Evolutionary conservation across 75 land plant genomes (phyloP), one percentile per base, ranked within the genome.

Genomic region (Picea glauca): DNA sequence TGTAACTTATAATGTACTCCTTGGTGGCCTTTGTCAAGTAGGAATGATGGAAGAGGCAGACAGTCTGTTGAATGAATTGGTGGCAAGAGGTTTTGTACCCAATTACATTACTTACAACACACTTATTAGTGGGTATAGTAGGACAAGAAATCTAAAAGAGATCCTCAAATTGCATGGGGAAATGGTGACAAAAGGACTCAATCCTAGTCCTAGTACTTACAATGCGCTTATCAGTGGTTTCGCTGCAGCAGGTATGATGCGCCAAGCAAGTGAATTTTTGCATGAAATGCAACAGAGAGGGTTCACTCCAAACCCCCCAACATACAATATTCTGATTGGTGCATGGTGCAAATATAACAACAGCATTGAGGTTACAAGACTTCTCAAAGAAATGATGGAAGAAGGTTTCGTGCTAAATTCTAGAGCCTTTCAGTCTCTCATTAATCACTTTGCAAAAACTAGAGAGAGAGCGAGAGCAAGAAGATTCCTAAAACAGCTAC

Each of bases 141-240:
- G 89, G 92, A 72, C 85, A 84, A 83, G 92, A 72, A 85, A 89
- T 79, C 78, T 62, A 26, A 86, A 83, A 77, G 85, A 88, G 77
- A 63, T 83, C 17, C 80, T 91, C 26, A 84, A 80, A 62, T 84
- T 92, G 21, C 88, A 94, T 60, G 85, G 87, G 60, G 95, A 96
- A 77, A 93, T 96, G 90, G 75, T 89, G 54, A 81, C 38, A 12
- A 82, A 87, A 38, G 93, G 93, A 40, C 89, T 92, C 78, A 43
- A 83, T 68, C 99, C 99, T 62, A 86, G 74, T 77, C 76, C 81
- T 33, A 73, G 90, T 31, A 91, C 95, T 11, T 96, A 91, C 65
- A 96, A 94, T 78, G 80, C 87, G 14, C 93, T 96, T 61, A 89
- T 96, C 58, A 82, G 88, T 78, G 86, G 81, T 66, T 96, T 91